These are phyloP conservation scores for Xylaria scruposa DNA, from an alignment of 495 filamentous ascomycete species.

Conservation along the genomic window DNA sequence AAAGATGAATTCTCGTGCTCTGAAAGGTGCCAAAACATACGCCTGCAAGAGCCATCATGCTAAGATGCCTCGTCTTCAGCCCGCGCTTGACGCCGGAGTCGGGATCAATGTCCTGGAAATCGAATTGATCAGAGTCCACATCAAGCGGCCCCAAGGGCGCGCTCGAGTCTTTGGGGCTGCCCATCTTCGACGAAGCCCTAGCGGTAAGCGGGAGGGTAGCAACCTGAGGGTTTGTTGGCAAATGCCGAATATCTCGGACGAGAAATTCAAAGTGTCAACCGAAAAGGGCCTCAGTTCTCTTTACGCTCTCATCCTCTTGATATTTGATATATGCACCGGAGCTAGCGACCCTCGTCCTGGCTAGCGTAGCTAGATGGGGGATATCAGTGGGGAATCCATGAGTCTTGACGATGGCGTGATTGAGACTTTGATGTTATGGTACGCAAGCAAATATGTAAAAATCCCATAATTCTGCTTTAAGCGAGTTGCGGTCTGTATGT, in stretches of 20 bases:
- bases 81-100: conserved; percentile 58
- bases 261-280: not conserved
- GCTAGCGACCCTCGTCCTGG: not conserved
- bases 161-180: conserved; percentile 3
- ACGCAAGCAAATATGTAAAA: not conserved
- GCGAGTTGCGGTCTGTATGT: not conserved
- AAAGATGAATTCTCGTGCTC: too few relatives aligned
- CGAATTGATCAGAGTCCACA: conserved; percentile 35
- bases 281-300: not conserved
- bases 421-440: not conserved
- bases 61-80: conserved; percentile 72
- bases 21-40: too few relatives aligned
- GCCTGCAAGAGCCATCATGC: conserved; percentile 73
- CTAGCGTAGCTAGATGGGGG: not conserved
- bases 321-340: not conserved
- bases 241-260: not conserved
- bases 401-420: conserved; percentile 11
- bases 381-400: not conserved
- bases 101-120: conserved; percentile 54
- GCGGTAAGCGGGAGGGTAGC: not conserved
- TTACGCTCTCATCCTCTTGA: not conserved
- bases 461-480: not conserved
- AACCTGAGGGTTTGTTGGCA: not conserved
- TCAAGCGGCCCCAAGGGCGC: conserved; percentile 16
- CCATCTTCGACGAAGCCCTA: conserved; percentile 6